Evolutionary conservation across 768 basidiomycete genomes (phyloP), one percentile per base, ranked within the genome.

Genomic region (Boletus sp.): DNA sequence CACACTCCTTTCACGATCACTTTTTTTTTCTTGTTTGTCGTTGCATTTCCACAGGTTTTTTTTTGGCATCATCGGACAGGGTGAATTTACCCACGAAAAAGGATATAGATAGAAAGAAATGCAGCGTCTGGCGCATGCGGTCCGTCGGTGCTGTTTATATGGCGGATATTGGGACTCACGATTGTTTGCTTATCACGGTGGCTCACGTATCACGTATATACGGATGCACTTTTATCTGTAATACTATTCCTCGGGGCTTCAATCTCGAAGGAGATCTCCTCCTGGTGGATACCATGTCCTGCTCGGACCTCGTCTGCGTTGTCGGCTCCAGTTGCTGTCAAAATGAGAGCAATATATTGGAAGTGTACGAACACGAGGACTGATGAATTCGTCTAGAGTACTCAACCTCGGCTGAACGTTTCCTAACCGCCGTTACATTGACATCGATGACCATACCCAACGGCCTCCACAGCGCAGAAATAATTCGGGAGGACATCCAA

Each of bases 401-500:
- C 24, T 24, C 24, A 24, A 24, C 24, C n/a, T 24, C 24, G 24
- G 24, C 24, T 24, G 24, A 24, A 24, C 3, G 24, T 24, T 24
- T 24, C 24, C 24, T 24, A 24, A 3, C 24, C 24, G 3, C 2
- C 24, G 24, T 24, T 24, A 80, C 80, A 60, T 88, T 86, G 7
- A 87, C 50, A 51, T 84, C 80, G 17, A 79, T 57, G 37, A 68
- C 58, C 36, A 63, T 52, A 29, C 57, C 51, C 7, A 64, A 65
- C 50, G 10, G 46, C 30, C 18, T 75, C 72, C 1, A 76, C 64
- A 0, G 63, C 58, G 9, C 69, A 56, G 58, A 83, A 75, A 4
- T 77, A 52, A 0, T 41, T 47, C 0, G 80, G 79, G 1, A 86
- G 64, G 61, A 85, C 81, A 0, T 59, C 32, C 1, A 70, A 56